Base-by-base conservation (phyloP, 257 asterid species). In the Apocynum venetum region DNA sequence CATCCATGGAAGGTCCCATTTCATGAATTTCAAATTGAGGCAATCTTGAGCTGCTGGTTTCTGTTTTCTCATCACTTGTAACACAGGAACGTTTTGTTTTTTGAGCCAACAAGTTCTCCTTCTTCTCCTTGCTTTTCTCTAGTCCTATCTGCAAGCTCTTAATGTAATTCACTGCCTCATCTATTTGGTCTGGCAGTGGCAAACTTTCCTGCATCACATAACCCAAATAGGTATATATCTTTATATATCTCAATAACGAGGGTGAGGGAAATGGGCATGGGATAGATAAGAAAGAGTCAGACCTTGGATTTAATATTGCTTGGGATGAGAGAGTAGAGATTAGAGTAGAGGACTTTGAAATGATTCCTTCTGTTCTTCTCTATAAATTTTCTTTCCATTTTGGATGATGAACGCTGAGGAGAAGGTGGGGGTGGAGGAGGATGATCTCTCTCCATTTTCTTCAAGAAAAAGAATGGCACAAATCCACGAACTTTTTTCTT, bases 281-380 rank as follows among this genome's bases (percentile, higher is more conserved):
- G 2, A 46, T 7, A 56, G 3, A 71, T 2, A 31, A 63, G 5
- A 48, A 4, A 25, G 31, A 25, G 31, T 25, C 31, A 25, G 31
- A 88, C 90, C 92, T 78, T 76, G 66, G 86, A 77, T 47, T 72
- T 38, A 56, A 77, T 52, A 66, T 57, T 17, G 7, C 49, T 46
- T 25, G 89, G 89, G 73, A 87, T 86, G 40, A 82, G 86, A 71
- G 88, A 83, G 40, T 72, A 60, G 76, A 89, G 94, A 55, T 72
- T 68, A 57, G 86, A 74, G 61, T 74, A 84, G 36, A 89, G 90
- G 65, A 0, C 73, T 79, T 87, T 86, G 87, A 87, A 73, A 19
- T 79, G 74, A 72, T 20, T 78, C 79, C 94, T 89, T 66, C 94
- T 75, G 44, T 86, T 87, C 53, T 87, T 89, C 85, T 89, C 94